phyloP scores from a whole-genome alignment of 2,329 filamentous ascomycete species.

The Cladosporium sp. region DNA sequence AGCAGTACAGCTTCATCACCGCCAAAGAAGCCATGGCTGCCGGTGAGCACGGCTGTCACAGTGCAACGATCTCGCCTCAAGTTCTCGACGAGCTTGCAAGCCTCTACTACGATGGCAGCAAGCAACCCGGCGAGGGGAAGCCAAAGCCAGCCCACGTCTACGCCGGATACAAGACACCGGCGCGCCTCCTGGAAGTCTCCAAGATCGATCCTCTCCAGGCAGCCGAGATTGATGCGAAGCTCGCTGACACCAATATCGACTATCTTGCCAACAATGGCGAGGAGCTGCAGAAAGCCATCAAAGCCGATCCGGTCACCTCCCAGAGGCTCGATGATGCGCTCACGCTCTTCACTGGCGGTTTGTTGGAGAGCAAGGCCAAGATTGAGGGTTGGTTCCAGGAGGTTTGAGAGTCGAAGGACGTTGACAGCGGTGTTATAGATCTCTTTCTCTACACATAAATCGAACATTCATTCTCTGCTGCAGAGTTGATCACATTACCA shows the following conservation, averaged over 20 bases:
- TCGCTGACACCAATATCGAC: slow-evolving; percentile 16
- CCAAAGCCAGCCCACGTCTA: slow-evolving; percentile 17
- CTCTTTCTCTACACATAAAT: neutral
- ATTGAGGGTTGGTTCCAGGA: slow-evolving; percentile 17
- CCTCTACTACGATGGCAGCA: slow-evolving; percentile 16
- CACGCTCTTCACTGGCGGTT: slow-evolving; percentile 18
- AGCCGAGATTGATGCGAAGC: slow-evolving; percentile 8
- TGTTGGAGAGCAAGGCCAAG: slow-evolving; percentile 20
- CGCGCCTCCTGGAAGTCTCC: slow-evolving; percentile 16
- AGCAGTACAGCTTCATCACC: slow-evolving; percentile 53
- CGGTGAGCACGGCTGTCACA: slow-evolving; percentile 47
- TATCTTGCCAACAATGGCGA: slow-evolving; percentile 19
- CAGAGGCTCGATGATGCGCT: slow-evolving; percentile 18
- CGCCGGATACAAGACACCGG: slow-evolving; percentile 14
- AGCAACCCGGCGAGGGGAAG: slow-evolving; percentile 18
- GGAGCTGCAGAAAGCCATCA: slow-evolving; percentile 17
- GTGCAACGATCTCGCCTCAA: slow-evolving; percentile 55
- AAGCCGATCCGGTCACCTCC: slow-evolving; percentile 17
- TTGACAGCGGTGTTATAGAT: neutral
- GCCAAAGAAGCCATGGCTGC: slow-evolving; percentile 55
- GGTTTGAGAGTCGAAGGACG: neutral
- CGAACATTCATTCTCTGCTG: neutral
- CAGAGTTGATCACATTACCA: neutral
- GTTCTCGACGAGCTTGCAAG: slow-evolving; percentile 39
- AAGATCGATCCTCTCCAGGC: slow-evolving; percentile 17